Base-by-base conservation (phyloP, 371 early-diverging fungal genomes). In the Mucor piriformis region DNA sequence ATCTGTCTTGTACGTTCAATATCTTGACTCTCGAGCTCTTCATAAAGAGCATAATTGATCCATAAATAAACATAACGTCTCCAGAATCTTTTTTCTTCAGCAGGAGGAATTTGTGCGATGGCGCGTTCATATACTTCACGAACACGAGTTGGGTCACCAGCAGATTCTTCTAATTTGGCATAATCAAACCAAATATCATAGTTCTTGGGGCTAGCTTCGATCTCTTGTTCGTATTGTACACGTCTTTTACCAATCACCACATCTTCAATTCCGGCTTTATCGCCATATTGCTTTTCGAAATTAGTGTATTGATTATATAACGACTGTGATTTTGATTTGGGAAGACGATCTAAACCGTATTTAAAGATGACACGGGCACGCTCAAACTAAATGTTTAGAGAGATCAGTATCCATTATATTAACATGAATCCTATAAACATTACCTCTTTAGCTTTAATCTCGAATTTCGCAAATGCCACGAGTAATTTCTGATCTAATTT, bases 141-240 rank as follows among this genome's bases (percentile, higher is more conserved):
- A 12, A 92, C 86, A 32, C 88, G 86, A 0, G 82, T 87, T 6
- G 78, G 66, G 42, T 92, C 88, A 7, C 92, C 92, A 0, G 87
- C 77, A 0, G 84, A 77, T 66, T 96, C 97, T 63, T 97, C 98
- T 7, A 97, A 75, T 50, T 89, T 83, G 7, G 87, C 85, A 69
- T 94, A 95, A 68, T 97, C 97, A 54, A 98, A 92, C 99, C 99
- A 98, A 13, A 87, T 79, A 56, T 97, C 97, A 67, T 97, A 97
- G 69, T 97, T 95, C 34, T 88, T 84, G 11, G 95, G 86, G 57
- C 91, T 93, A 3, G 68, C 68, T 52, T 82, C 82, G 25, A 97
- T 70, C 51, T 91, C 91, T 71, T 91, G 88, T 66, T 95, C 95
- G 70, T 97, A 98, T 57, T 95, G 88, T 33, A 88, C 77, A 33